phyloP scores from a whole-genome alignment of 352 stramenopile genomes.

The Phytophthora quininea region DNA sequence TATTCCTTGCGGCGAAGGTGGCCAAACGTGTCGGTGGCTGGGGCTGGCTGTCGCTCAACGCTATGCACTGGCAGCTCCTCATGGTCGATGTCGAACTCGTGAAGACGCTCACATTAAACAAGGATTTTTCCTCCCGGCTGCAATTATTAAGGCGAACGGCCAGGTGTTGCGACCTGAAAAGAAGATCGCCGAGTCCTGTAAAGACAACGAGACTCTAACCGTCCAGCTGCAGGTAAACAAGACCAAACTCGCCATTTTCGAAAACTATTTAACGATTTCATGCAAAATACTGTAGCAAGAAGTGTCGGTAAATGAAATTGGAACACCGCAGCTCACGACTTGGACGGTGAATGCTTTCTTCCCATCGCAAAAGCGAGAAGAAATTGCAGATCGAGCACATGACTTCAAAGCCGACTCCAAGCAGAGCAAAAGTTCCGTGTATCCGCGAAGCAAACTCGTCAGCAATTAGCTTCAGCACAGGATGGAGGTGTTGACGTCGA shows the following conservation, averaged over 20 bases:
- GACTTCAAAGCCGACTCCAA: constrained; percentile 23
- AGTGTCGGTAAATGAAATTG: constrained; percentile 84
- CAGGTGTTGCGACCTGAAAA: constrained; percentile 55
- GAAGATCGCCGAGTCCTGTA: constrained; percentile 65
- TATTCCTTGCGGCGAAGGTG: constrained; percentile 80
- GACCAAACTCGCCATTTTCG: neutral
- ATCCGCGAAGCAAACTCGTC: constrained; percentile 10
- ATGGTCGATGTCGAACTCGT: constrained; percentile 74
- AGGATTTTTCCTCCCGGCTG: constrained; percentile 81
- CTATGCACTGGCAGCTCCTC: constrained; percentile 67
- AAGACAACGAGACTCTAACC: constrained; percentile 72
- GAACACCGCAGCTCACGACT: constrained; percentile 60
- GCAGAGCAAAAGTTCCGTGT: neutral
- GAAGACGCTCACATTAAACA: constrained; percentile 78
- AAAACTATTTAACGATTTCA: neutral
- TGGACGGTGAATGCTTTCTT: constrained; percentile 76
- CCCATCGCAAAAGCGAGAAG: constrained; percentile 35
- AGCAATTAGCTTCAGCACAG: constrained; percentile 2
- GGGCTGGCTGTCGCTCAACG: constrained; percentile 77
- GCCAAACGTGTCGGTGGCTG: constrained; percentile 86
- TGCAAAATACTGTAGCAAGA: constrained; percentile 51
- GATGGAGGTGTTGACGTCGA: constrained; percentile 18
- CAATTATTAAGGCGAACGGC: constrained; percentile 53
- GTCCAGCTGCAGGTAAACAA: constrained; percentile 66
- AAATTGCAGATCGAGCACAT: constrained; percentile 3